Evolutionary conservation across 495 filamentous ascomycete species (phyloP).

Genomic region (Neurospora sp.): DNA sequence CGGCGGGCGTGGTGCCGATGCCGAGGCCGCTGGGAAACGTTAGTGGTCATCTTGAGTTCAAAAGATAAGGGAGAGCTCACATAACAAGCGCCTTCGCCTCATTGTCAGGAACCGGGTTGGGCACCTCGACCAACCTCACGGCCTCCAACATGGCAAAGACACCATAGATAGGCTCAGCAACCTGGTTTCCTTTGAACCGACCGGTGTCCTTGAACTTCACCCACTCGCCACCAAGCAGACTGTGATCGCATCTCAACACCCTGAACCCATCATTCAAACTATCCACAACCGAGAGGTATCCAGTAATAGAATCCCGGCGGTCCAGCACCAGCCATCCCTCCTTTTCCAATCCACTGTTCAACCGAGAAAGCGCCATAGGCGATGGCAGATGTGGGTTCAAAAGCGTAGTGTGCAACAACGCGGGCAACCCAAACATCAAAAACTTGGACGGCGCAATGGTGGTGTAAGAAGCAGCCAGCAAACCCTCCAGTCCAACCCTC

Average conservation of each 20-base stretch:
- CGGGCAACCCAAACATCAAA: constrained; percentile 53
- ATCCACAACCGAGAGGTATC: constrained; percentile 85
- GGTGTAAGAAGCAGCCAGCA: constrained; percentile 52
- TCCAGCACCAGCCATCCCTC: constrained; percentile 58
- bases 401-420: constrained; percentile 56
- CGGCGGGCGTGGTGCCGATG: constrained; percentile 80
- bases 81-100: constrained; percentile 76
- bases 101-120: constrained; percentile 43
- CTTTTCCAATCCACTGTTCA: constrained; percentile 52
- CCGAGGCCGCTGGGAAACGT: constrained; percentile 60
- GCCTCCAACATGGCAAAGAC: constrained; percentile 91
- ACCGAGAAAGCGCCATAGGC: constrained; percentile 34
- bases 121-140: constrained; percentile 63
- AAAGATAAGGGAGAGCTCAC: constrained; percentile 33
- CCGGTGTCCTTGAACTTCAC: constrained; percentile 34
- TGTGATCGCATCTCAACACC: constrained; percentile 87
- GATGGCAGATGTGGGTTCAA: constrained; percentile 63
- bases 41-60: background rate
- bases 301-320: constrained; percentile 73
- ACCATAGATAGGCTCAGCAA: constrained; percentile 81
- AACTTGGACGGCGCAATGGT: constrained; percentile 58
- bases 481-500: constrained; percentile 58
- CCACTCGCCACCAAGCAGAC: constrained; percentile 93
- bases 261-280: constrained; percentile 59
- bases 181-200: constrained; percentile 32